phyloP scores from a whole-genome alignment of 2,329 filamentous ascomycete genomes.

The Pestalotiopsis sp. region DNA sequence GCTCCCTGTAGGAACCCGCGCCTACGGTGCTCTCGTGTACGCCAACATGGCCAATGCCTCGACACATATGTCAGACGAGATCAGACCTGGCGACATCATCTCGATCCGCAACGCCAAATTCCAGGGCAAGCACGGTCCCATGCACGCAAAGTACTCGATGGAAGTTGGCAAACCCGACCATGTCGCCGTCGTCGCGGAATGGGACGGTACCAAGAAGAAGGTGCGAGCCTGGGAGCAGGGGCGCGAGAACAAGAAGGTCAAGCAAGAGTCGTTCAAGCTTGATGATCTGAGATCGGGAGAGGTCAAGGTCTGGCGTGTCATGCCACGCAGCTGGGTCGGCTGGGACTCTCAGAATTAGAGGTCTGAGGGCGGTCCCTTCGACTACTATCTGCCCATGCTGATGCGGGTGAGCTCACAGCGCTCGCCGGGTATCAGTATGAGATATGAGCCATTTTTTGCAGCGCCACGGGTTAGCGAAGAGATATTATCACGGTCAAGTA shows the following conservation, averaged over 20 bases:
- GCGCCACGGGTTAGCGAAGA: background rate
- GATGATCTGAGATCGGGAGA: conserved; percentile 91
- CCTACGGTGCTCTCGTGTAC: conserved; percentile 92
- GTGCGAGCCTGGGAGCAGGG: conserved; percentile 95
- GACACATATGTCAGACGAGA: conserved; percentile 88
- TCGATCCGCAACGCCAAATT: conserved; percentile 92
- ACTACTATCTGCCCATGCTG: conserved; percentile 13
- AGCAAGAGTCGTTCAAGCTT: conserved; percentile 90
- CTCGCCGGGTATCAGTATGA: conserved; percentile 2
- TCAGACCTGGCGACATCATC: conserved; percentile 89
- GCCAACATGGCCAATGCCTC: conserved; percentile 93
- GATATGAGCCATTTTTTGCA: background rate
- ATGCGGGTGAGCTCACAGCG: conserved; percentile 10
- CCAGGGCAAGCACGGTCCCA: conserved; percentile 90
- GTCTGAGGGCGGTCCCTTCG: conserved; percentile 8
- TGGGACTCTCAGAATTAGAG: conserved; percentile 56
- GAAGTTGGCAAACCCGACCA: conserved; percentile 91
- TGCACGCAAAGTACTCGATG: conserved; percentile 90
- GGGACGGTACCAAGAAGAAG: conserved; percentile 99
- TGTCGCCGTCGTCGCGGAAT: conserved; percentile 89
- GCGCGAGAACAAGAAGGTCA: conserved; percentile 89
- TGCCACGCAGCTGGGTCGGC: conserved; percentile 88
- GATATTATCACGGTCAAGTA: background rate
- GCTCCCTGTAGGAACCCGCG: conserved; percentile 80
- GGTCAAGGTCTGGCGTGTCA: conserved; percentile 96